Conservation (phyloP, 176 grass and related monocot genomes). For the Bromus sterilis region DNA sequence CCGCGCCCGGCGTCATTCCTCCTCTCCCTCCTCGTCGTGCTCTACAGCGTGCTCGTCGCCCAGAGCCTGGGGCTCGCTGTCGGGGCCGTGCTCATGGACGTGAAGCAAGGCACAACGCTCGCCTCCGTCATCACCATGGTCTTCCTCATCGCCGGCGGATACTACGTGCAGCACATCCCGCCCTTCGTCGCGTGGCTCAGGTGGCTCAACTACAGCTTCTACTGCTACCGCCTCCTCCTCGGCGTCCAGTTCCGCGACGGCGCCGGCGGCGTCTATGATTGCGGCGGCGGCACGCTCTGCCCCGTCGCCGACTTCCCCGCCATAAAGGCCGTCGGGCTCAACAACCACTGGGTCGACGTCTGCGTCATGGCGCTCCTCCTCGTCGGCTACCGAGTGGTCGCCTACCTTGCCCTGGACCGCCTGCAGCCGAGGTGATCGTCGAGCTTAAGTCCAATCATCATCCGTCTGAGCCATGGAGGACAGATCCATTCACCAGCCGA, state of each 20-base stretch:
- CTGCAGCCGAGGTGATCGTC: constrained; percentile 55
- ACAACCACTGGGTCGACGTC: constrained; percentile 75
- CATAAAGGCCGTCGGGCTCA: constrained; percentile 74
- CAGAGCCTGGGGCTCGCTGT: constrained; percentile 96
- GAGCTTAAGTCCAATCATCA: not conserved
- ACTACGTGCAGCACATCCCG: constrained; percentile 98
- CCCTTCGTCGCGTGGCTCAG: constrained; percentile 77
- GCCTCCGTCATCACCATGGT: constrained; percentile 93
- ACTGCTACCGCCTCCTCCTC: constrained; percentile 89
- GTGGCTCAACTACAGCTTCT: constrained; percentile 98
- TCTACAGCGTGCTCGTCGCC: constrained; percentile 91
- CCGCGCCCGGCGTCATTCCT: constrained; percentile 39
- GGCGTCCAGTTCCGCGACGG: constrained; percentile 63
- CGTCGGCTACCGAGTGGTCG: constrained; percentile 81
- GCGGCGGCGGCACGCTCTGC: constrained; percentile 37
- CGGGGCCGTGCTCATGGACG: constrained; percentile 90
- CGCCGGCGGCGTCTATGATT: constrained; percentile 58
- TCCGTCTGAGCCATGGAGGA: not conserved
- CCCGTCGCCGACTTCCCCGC: constrained; percentile 69
- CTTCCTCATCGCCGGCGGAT: constrained; percentile 96
- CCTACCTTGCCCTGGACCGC: constrained; percentile 72
- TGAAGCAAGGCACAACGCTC: constrained; percentile 94
- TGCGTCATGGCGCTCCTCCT: constrained; percentile 94
- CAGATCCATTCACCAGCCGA: not conserved
- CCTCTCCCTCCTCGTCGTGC: constrained; percentile 66